Evolutionary conservation across 2,329 filamentous ascomycete species (phyloP), one percentile per base, ranked within the genome.

Genomic region (Paraphaeosphaeria sporulosa): DNA sequence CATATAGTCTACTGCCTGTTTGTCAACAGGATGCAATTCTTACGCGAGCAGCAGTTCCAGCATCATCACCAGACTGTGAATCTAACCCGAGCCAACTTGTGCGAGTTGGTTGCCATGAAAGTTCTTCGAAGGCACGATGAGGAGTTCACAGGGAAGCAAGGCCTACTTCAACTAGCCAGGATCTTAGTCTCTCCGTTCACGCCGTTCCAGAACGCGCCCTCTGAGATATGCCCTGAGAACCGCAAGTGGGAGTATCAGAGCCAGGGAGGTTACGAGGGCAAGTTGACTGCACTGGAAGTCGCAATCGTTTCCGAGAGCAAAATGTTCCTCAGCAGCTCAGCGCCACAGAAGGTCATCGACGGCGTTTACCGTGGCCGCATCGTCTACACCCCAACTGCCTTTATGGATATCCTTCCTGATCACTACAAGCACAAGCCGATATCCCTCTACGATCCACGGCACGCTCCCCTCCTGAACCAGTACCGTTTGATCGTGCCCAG

Each of bases 401-500:
- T 92, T 73, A 87, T 94, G 75, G 90, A 95, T 75, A 90, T 96
- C 60, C 87, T 96, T 50, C 92, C 92, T 0, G 92, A 95, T 74
- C 88, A 90, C 68, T 96, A 95, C 82, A 95, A 95, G 79, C 86
- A 90, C 70, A 91, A 91, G 67, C 91, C 91, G 2, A 94, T 95
- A 57, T 89, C 90, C 8, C 80, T 95, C 0, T 95, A 95, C 75
- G 89, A 94, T 70, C 92, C 92, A 1, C 82, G 90, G 17, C 86
- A 89, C 64, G 91, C 90, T 5, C 90, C 91, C 1, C 73, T 94
- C 27, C 83, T 96, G 23, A 94, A 96, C 70, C 92, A 96, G 73
- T 95, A 95, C 71, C 90, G 92, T 1, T 84, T 96, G 8, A 90
- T 93, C 64, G 92, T 96, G 9, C 92, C 92, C 12, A 84, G 91